These are phyloP conservation scores for Pseudopithomyces maydicus DNA, from an alignment of 2,329 filamentous ascomycete genomes.

Conservation along the genomic window DNA sequence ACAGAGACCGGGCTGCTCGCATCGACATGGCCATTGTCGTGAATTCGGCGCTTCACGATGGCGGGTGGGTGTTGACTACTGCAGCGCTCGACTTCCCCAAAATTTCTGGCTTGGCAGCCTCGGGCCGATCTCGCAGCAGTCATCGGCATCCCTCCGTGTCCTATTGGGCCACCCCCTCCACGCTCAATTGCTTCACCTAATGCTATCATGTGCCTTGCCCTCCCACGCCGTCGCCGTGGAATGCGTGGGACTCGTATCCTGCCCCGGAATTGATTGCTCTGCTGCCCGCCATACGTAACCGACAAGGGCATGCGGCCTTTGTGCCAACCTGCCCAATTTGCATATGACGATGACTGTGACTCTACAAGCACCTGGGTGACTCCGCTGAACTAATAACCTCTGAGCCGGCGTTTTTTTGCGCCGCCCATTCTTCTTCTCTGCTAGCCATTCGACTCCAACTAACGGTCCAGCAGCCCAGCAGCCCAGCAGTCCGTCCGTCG, in stretches of 20 bases:
- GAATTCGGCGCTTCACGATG: conserved; percentile 12
- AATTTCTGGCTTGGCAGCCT: conserved; percentile 24
- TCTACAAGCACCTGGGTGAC: not conserved
- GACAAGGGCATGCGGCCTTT: not conserved
- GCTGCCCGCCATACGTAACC: not conserved
- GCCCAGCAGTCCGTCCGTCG: conserved; percentile 10
- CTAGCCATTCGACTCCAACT: conserved; percentile 5
- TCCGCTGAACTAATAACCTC: conserved; percentile 5
- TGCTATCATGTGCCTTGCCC: conserved; percentile 12
- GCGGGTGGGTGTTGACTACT: conserved; percentile 25
- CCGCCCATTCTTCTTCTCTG: conserved; percentile 7
- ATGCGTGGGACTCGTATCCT: conserved; percentile 1
- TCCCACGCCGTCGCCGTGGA: conserved; percentile 14
- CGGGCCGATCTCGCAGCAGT: conserved; percentile 38
- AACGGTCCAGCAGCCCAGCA: conserved; percentile 2
- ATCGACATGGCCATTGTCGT: conserved; percentile 45
- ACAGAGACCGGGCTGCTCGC: conserved; percentile 39
- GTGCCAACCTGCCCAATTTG: not conserved
- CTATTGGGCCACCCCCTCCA: conserved; percentile 30
- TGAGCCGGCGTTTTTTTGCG: not conserved
- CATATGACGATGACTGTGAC: conserved; percentile 2
- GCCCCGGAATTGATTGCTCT: not conserved
- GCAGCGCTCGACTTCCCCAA: conserved; percentile 24
- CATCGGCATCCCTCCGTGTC: conserved; percentile 30
- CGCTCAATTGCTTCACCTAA: conserved; percentile 28